Evolutionary conservation across 2,329 filamentous ascomycete genomes (phyloP).

Genomic region (Botrytis hyacinthi): DNA sequence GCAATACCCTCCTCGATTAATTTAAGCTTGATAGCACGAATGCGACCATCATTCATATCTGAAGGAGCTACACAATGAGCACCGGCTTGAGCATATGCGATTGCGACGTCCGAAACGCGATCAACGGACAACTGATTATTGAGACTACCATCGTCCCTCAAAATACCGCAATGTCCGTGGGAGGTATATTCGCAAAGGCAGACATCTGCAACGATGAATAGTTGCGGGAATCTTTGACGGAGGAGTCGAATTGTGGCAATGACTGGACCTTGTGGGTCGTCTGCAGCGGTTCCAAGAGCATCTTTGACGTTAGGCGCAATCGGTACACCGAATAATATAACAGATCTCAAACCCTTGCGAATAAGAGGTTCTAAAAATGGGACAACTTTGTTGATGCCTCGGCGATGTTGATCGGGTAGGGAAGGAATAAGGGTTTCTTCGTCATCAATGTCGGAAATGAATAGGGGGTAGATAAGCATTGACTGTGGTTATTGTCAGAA

Average conservation of each 20-base stretch:
- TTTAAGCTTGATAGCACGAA: constrained; percentile 96
- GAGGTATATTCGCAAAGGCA: constrained; percentile 99
- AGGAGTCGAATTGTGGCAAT: constrained; percentile 83
- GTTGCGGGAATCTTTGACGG: constrained; percentile 78
- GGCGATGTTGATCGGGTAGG: constrained; percentile 84
- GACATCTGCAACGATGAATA: constrained; percentile 91
- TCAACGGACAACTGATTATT: constrained; percentile 95
- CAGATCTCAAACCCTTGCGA: constrained; percentile 83
- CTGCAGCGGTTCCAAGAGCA: constrained; percentile 83
- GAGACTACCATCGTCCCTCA: constrained; percentile 85
- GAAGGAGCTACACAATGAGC: constrained; percentile 96
- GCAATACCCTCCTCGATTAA: constrained; percentile 92
- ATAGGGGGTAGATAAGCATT: constrained; percentile 98
- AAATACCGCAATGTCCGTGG: constrained; percentile 94
- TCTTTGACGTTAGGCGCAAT: constrained; percentile 80
- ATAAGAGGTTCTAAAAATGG: constrained; percentile 84
- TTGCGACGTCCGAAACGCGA: constrained; percentile 93
- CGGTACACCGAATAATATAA: constrained; percentile 95
- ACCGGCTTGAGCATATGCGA: constrained; percentile 92
- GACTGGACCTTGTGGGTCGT: constrained; percentile 90
- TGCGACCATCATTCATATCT: constrained; percentile 98
- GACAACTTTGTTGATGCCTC: constrained; percentile 81
- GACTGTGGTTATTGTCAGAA: constrained; percentile 54
- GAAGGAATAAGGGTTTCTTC: constrained; percentile 89
- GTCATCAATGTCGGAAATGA: constrained; percentile 90